Base-by-base conservation (phyloP, 768 basidiomycete genomes). In the Amanita rimosa region DNA sequence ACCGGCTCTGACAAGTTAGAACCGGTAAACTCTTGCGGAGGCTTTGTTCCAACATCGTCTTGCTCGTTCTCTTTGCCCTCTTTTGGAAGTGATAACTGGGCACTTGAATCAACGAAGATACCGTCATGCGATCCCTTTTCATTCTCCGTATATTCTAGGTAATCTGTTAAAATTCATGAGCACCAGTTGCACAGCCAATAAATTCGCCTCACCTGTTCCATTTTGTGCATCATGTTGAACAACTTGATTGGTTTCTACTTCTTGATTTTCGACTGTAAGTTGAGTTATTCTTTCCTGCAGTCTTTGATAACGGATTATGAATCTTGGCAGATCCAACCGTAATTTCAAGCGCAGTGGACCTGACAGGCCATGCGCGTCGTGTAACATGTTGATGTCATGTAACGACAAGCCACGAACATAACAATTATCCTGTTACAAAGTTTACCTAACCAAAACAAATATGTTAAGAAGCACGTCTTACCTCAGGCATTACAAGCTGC, bases 341-440 rank as follows among this genome's bases (percentile, higher is more conserved):
- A 86, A 62, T 45, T 68, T 70, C 38, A 85, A 66, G 36, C 80
- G 79, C 44, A 87, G 70, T 5, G 81, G 80, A 26, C 85, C 85
- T 55, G 65, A 53, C 49, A 82, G 61, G 53, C 74, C 74, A 57
- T 76, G 74, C 50, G 74, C 79, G 57, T 85, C 83, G 58, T 86
- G 83, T 26, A 86, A 62, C 38, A 78, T 67, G 59, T 82, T 80
- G 40, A 87, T 67, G 58, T 87, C 84, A 59, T 86, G 84, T 41
- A 87, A 66, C 48, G 79, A 79, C 46, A 83, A 67, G 64, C 85
- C 82, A 34, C 76, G 79, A 5, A 79, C 71, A 58, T 79, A 78
- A 24, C 79, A 62, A 57, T 85, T 83, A 59, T 87, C 85, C 85
- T 87, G 9, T 41, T n/a, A 36, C 42, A 39, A 36, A 13, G 8